Conservation (phyloP, 2,329 filamentous ascomycete species). For the Waltergamsia citrina region DNA sequence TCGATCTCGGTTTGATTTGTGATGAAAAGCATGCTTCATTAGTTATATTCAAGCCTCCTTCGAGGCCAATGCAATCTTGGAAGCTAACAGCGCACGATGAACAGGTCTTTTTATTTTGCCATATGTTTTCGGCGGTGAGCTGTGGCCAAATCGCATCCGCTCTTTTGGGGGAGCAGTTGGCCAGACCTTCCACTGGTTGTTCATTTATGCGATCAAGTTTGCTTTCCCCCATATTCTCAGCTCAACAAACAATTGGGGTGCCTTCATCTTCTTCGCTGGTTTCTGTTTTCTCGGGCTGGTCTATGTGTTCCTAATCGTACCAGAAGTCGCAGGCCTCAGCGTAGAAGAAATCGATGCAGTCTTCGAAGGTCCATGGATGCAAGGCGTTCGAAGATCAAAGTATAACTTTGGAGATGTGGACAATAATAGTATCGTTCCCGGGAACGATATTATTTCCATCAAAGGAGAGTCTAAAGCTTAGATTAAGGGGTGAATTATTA, state of each 20-base stretch:
- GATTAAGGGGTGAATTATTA: too few species aligned
- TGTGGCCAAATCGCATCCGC: conserved; percentile 34
- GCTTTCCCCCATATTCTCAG: conserved; percentile 22
- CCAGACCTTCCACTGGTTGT: conserved; percentile 20
- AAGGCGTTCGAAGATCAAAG: too few species aligned
- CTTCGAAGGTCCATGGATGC: conserved; percentile 21
- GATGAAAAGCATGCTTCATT: too few species aligned
- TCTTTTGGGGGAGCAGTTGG: conserved; percentile 31
- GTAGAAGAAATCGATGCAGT: conserved; percentile 26
- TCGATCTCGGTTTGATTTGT: background rate
- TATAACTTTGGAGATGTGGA: too few species aligned
- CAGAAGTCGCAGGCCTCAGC: conserved; percentile 25
- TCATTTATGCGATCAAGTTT: conserved; percentile 25
- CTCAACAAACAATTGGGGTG: conserved; percentile 27
- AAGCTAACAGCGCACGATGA: background rate
- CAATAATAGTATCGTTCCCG: too few species aligned
- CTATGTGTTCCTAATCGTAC: conserved; percentile 28
- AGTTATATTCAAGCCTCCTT: too few species aligned
- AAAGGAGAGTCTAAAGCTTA: too few species aligned
- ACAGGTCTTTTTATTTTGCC: conserved; percentile 25
- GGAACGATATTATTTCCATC: too few species aligned
- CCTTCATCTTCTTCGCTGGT: conserved; percentile 29
- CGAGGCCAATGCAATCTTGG: too few species aligned
- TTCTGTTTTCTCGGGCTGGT: conserved; percentile 25
- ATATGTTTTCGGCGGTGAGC: conserved; percentile 32